Evolutionary conservation across 768 basidiomycete species (phyloP).

Genomic region (Boletus eberwhitei): DNA sequence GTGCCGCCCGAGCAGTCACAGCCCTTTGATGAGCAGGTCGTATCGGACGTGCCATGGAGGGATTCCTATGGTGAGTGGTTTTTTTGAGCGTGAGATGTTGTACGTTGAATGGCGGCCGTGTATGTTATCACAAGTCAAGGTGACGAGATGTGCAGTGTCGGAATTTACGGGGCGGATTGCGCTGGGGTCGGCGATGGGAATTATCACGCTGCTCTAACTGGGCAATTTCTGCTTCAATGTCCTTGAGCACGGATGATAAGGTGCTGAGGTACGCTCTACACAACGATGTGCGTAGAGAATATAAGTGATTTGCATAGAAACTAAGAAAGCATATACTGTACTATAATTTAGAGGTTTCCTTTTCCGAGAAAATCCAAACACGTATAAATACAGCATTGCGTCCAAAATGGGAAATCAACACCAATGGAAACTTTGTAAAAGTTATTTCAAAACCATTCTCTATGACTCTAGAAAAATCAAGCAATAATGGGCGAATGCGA

Average conservation of each 20-base stretch:
- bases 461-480: no score
- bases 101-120: neutral
- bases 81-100: neutral
- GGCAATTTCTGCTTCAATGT: neutral
- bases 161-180: constrained; percentile 44
- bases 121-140: neutral
- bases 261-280: neutral
- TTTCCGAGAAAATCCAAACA: neutral
- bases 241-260: neutral
- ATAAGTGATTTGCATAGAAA: no score
- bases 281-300: no score
- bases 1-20: neutral
- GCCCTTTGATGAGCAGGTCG: neutral
- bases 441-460: no score
- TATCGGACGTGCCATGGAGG: neutral
- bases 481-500: no score
- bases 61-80: neutral
- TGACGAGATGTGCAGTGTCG: constrained; percentile 39
- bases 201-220: constrained; percentile 2
- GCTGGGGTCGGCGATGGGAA: constrained; percentile 38
- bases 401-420: no score
- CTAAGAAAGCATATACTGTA: no score
- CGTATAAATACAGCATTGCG: no score
- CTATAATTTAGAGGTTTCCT: neutral
- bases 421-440: no score